Conservation (phyloP, 805 yeast species). For the Metschnikowia orientalis region DNA sequence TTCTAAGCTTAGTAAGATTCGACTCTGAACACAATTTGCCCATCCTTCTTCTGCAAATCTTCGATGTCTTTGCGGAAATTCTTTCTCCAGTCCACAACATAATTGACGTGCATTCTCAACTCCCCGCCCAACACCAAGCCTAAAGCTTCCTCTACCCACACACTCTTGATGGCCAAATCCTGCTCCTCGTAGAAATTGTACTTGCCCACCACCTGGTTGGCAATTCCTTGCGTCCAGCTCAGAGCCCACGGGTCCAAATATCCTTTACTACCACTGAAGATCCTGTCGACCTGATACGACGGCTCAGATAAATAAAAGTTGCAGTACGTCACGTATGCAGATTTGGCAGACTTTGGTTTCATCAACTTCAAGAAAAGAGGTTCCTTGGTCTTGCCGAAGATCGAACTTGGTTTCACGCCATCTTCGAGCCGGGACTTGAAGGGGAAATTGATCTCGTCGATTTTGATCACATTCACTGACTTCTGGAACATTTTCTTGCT, state of each 20-base stretch:
- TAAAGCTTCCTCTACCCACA: slow-evolving; percentile 35
- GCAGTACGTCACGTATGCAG: slow-evolving; percentile 35
- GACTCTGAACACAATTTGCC: slow-evolving; percentile 32
- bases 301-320: slow-evolving; percentile 28
- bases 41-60: slow-evolving; percentile 26
- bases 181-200: slow-evolving; percentile 36
- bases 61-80: slow-evolving; percentile 27
- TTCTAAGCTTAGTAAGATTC: slow-evolving; percentile 32
- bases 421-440: slow-evolving; percentile 17
- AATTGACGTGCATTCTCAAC: slow-evolving; percentile 30
- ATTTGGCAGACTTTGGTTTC: slow-evolving; percentile 33
- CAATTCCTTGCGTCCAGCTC: slow-evolving; percentile 31
- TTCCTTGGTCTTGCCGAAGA: slow-evolving; percentile 28
- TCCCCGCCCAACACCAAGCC: slow-evolving; percentile 23
- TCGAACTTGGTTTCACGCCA: slow-evolving; percentile 9
- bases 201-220: slow-evolving; percentile 24
- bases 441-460: slow-evolving; percentile 31
- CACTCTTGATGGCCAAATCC: slow-evolving; percentile 23
- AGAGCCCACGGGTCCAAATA: slow-evolving; percentile 33
- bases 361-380: slow-evolving; percentile 31
- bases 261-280: slow-evolving; percentile 18
- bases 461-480: slow-evolving; percentile 23
- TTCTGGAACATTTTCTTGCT: slow-evolving; percentile 34
- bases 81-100: slow-evolving; percentile 36
- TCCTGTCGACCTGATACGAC: slow-evolving; percentile 30